phyloP scores from a whole-genome alignment of 441 rosid genomes.

The Arabidopsis lyrata region DNA sequence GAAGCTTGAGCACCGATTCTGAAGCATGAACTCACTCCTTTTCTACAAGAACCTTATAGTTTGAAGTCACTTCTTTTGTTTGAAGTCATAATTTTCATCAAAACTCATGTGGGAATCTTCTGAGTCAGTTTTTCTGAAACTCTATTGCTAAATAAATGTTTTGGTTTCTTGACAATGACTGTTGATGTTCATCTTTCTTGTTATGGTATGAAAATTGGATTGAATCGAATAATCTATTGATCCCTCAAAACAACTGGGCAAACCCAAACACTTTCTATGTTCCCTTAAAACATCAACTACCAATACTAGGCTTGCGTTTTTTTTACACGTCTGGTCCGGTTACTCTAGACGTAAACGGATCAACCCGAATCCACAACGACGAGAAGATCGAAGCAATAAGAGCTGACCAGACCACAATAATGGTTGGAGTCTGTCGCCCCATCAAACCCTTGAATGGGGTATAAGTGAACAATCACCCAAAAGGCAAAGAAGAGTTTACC shows the following conservation, averaged over 20 bases:
- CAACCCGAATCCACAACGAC: slow-evolving; percentile 84
- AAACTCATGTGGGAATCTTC: slow-evolving; percentile 3
- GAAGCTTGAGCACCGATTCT: slow-evolving; percentile 86
- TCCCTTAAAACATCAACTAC: background rate
- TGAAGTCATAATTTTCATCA: background rate
- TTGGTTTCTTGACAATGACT: slow-evolving; percentile 21
- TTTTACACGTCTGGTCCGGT: slow-evolving; percentile 69
- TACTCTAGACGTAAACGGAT: slow-evolving; percentile 81
- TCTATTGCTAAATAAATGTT: slow-evolving; percentile 35
- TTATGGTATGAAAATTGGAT: background rate
- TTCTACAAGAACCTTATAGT: slow-evolving; percentile 2
- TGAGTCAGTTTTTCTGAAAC: slow-evolving; percentile 33
- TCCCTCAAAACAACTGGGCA: background rate
- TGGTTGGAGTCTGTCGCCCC: slow-evolving; percentile 95
- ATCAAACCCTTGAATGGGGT: slow-evolving; percentile 91
- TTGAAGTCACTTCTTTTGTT: slow-evolving; percentile 1
- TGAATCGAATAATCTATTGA: background rate
- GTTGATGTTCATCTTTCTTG: slow-evolving; percentile 18
- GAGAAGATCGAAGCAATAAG: slow-evolving; percentile 93
- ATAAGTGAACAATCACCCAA: slow-evolving; percentile 96
- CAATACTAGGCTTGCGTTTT: background rate
- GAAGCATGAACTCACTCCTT: slow-evolving; percentile 39
- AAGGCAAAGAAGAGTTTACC: slow-evolving; percentile 96
- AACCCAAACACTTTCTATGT: background rate
- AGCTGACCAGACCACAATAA: slow-evolving; percentile 86